phyloP scores from a whole-genome alignment of 805 yeast species.

The Candida easanensis region DNA sequence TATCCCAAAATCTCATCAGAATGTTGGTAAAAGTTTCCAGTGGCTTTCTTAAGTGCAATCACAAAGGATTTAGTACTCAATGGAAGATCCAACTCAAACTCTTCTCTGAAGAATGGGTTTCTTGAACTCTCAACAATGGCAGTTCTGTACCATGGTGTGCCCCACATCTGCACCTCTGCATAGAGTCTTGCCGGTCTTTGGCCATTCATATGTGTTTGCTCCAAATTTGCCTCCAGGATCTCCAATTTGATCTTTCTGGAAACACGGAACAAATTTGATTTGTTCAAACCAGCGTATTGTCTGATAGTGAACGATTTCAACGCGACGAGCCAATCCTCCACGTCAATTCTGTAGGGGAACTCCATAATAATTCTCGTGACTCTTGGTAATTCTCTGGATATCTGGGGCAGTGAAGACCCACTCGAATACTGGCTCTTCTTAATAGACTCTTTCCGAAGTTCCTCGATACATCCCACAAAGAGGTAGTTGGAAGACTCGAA shows the following conservation, averaged over 20 bases:
- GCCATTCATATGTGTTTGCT: constrained; percentile 10
- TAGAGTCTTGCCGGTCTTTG: constrained; percentile 39
- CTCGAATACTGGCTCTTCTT: constrained; percentile 9
- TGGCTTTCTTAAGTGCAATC: constrained; percentile 40
- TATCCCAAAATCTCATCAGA: constrained; percentile 36
- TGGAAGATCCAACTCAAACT: constrained; percentile 60
- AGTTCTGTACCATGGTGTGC: constrained; percentile 74
- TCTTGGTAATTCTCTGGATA: constrained; percentile 30
- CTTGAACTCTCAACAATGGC: constrained; percentile 49
- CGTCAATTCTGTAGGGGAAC: constrained; percentile 64
- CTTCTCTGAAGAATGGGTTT: constrained; percentile 84
- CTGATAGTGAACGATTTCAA: constrained; percentile 59
- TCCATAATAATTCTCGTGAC: constrained; percentile 46
- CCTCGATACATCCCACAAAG: constrained; percentile 54
- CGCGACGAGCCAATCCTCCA: constrained; percentile 77
- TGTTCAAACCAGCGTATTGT: constrained; percentile 40
- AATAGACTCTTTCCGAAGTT: constrained; percentile 39
- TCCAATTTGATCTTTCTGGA: constrained; percentile 53
- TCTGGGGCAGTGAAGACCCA: constrained; percentile 16
- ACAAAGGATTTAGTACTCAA: constrained; percentile 47
- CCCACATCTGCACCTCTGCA: constrained; percentile 73
- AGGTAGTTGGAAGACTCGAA: constrained; percentile 57
- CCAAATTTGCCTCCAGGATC: constrained; percentile 63
- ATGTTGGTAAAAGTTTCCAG: constrained; percentile 10
- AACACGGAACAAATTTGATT: constrained; percentile 41